Percentiles rank a stretch among this genome's conserved stretches.
phyloP scores from a whole-genome alignment of 2,329 filamentous ascomycete genomes.

The Nemania sp. region DNA sequence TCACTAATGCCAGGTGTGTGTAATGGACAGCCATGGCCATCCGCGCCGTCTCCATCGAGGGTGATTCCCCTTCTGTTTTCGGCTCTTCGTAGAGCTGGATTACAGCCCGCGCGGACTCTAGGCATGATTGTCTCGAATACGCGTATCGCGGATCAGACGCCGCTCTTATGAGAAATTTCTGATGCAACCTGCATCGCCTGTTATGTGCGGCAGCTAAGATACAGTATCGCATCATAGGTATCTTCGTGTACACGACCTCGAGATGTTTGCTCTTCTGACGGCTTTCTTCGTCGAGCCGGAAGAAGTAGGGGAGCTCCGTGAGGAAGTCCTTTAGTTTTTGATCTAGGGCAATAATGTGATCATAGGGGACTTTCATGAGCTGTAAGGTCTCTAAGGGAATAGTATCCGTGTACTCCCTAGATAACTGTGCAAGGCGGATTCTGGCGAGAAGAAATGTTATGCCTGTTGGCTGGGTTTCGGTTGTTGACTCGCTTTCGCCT shows the following conservation, averaged over 20 bases:
- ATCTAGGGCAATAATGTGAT: constrained; percentile 36
- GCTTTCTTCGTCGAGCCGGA: constrained; percentile 36
- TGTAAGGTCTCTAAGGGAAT: constrained; percentile 36
- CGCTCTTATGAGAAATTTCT: constrained; percentile 40
- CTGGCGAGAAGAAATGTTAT: constrained; percentile 39
- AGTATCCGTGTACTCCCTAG: constrained; percentile 38
- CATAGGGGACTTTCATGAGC: constrained; percentile 37
- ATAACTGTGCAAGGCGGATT: constrained; percentile 38
- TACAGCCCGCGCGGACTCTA: constrained; percentile 38
- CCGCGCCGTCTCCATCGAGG: constrained; percentile 33
- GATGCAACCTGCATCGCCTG: constrained; percentile 41
- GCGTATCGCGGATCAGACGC: constrained; percentile 34
- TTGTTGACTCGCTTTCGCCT: background rate
- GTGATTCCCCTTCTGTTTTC: constrained; percentile 15
- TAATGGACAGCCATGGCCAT: constrained; percentile 41
- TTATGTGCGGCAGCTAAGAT: constrained; percentile 40
- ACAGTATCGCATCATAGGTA: constrained; percentile 41
- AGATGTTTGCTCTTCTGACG: constrained; percentile 37
- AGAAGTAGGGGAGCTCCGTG: constrained; percentile 35
- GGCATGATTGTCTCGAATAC: constrained; percentile 37
- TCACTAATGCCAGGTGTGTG: constrained; percentile 38
- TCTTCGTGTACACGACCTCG: constrained; percentile 38
- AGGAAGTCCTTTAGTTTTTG: constrained; percentile 34
- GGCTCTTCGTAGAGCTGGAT: constrained; percentile 31
- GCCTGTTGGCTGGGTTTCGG: constrained; percentile 32